These are phyloP conservation scores for Rhododendron kiyosumense DNA, from an alignment of 148 eudicot species.

Conservation along the genomic window DNA sequence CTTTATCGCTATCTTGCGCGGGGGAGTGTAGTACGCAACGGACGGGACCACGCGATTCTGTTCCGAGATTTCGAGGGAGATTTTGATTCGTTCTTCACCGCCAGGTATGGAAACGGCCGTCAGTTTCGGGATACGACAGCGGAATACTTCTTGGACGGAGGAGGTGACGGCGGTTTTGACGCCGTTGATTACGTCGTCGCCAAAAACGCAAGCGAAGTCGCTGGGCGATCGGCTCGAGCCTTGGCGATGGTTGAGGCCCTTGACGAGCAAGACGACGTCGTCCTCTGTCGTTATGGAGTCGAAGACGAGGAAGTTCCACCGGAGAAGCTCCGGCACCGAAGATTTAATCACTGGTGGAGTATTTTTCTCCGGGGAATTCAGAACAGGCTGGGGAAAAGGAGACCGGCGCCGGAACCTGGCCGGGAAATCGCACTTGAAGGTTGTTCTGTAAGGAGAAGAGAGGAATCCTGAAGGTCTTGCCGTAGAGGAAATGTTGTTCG, in stretches of 20 bases:
- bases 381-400: background rate
- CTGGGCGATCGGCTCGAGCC: constrained; percentile 34
- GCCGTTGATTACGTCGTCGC: constrained; percentile 30
- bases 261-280: constrained; percentile 63
- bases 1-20: constrained; percentile 19
- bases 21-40: constrained; percentile 36
- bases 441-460: constrained; percentile 18
- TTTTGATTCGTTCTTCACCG: constrained; percentile 16
- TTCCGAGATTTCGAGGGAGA: constrained; percentile 33
- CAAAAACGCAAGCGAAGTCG: constrained; percentile 52
- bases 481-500: constrained; percentile 22
- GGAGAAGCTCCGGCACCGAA: constrained; percentile 19
- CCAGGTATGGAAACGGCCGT: background rate
- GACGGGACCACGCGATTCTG: constrained; percentile 38
- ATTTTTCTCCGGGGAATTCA: background rate
- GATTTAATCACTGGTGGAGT: background rate
- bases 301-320: constrained; percentile 42
- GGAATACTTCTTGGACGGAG: constrained; percentile 60
- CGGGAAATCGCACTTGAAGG: constrained; percentile 51
- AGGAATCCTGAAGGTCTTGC: constrained; percentile 36
- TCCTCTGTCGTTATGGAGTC: constrained; percentile 21
- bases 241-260: constrained; percentile 58
- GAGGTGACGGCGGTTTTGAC: constrained; percentile 42
- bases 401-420: background rate
- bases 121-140: constrained; percentile 41